Base-by-base conservation (phyloP, 306 rosid species). In the Quercus gilva region DNA sequence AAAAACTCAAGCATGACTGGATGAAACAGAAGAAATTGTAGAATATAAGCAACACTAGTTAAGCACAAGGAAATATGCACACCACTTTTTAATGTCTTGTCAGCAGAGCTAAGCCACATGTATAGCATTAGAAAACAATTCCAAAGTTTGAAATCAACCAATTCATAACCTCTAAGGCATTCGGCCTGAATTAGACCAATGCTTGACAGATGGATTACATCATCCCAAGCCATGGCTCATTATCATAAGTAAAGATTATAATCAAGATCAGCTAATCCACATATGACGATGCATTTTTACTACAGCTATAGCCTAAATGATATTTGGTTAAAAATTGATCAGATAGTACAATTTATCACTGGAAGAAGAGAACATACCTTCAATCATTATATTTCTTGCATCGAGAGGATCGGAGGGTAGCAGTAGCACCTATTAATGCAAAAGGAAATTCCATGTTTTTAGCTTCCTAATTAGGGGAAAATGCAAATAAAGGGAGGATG, bases 371-470 rank as follows among this genome's bases (percentile, higher is more conserved):
- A 79, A 11, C 20, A 7, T 85, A 95, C 99, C 99, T 93, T 95
- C 99, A 74, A 95, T 92, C 98, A 95, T 83, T 68, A 95, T 95
- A 84, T 95, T 95, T 87, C 96, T 93, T 29, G 90, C 97, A 87
- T 95, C 99, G 75, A 95, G 89, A 83, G 99, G 98, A 87, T 95
- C 99, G 71, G 88, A 90, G 69, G 99, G 99, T 76, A 95, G 93
- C 68, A 95, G 89, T 49, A 90, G 74, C 76, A 88, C 56, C 99
- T 95, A 78, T 57, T 23, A 79, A 69, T 67, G 57, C 31, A 79
- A 51, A 80, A 81, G 74, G 41, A 41, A 55, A 37, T 45, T 71
- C 71, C 18, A 71, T 58, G 35, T 15, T 59, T 59, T 69, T 73
- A 78, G 69, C 74, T 85, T 83, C 84, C 33, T 58, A 80, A 74